phyloP scores from a whole-genome alignment of 1,284 basidiomycete species.

The Ustilago tritici region DNA sequence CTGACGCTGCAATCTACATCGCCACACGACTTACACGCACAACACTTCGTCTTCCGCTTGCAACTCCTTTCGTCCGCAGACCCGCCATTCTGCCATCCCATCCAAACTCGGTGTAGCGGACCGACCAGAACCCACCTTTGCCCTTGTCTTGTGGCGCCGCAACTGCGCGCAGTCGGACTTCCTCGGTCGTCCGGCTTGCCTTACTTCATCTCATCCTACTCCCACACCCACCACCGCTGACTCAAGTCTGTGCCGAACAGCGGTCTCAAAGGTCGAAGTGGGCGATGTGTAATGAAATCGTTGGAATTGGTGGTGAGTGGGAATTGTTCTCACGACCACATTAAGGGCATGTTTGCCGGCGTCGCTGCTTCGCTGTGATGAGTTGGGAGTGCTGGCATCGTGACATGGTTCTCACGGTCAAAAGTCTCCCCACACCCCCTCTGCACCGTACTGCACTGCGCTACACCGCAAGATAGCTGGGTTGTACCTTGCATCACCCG shows the following conservation, averaged over 20 bases:
- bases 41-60: no score
- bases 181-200: slow-evolving; percentile 3
- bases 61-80: not conserved
- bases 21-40: no score
- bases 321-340: not conserved
- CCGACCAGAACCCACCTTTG: not conserved
- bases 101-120: not conserved
- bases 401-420: no score
- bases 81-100: not conserved
- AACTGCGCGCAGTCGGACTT: not conserved
- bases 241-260: not conserved
- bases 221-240: not conserved
- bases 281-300: not conserved
- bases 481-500: not conserved
- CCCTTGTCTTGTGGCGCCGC: not conserved
- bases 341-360: not conserved
- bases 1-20: not conserved
- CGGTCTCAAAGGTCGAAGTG: not conserved
- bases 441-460: not conserved
- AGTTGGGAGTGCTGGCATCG: not conserved
- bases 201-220: not conserved
- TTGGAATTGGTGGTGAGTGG: not conserved
- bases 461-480: not conserved
- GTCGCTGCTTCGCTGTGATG: not conserved
- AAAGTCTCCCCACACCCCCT: not conserved